phyloP scores from a whole-genome alignment of 73 alveolate species.

The Paramecium sonneborni region DNA sequence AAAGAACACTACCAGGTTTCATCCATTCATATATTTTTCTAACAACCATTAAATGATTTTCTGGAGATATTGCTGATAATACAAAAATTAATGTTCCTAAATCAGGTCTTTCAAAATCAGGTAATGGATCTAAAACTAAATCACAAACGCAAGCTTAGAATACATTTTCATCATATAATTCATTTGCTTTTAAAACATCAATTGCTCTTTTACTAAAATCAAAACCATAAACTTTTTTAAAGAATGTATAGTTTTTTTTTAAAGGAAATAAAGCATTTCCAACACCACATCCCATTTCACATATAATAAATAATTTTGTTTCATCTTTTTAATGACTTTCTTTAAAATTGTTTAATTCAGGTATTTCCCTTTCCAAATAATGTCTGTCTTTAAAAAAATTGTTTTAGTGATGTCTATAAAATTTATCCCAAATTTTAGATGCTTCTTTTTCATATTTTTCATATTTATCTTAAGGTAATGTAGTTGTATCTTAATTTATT shows the following conservation, averaged over 20 bases:
- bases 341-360: constrained; percentile 38
- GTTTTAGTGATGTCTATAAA: constrained; percentile 50
- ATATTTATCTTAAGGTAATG: background rate
- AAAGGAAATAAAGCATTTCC: constrained; percentile 46
- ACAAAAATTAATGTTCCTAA: constrained; percentile 58
- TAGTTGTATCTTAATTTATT: constrained; percentile 11
- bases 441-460: constrained; percentile 37
- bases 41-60: constrained; percentile 71
- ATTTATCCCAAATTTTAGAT: constrained; percentile 56
- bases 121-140: constrained; percentile 44
- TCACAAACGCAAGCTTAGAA: constrained; percentile 32
- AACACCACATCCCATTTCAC: constrained; percentile 58
- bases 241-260: background rate
- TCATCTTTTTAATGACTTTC: constrained; percentile 7
- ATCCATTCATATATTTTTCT: constrained; percentile 75
- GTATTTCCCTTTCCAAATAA: constrained; percentile 54
- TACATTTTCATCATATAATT: background rate
- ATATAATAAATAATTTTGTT: background rate
- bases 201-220: constrained; percentile 51
- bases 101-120: constrained; percentile 58
- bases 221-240: constrained; percentile 34
- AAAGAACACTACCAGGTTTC: constrained; percentile 89
- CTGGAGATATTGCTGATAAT: constrained; percentile 59
- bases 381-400: constrained; percentile 48
- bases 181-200: constrained; percentile 17